Conservation (phyloP, 108 stramenopile genomes). For the Fragilaria radians region DNA sequence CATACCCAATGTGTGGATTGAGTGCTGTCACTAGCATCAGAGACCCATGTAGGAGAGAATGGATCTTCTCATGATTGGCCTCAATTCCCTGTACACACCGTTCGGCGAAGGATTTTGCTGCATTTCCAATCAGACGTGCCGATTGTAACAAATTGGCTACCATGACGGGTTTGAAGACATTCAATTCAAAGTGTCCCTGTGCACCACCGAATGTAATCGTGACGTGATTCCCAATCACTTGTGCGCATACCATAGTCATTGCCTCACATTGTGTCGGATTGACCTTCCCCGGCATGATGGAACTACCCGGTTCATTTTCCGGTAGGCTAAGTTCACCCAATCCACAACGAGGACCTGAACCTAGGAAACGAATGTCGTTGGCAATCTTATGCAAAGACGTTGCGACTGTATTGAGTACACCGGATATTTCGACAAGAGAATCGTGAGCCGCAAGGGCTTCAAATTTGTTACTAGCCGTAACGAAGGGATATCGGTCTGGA, state of each 20-base stretch:
- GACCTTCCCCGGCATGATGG: slow-evolving; percentile 99
- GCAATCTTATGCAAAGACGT: slow-evolving; percentile 94
- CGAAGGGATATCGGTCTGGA: slow-evolving; percentile 84
- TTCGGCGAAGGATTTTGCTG: slow-evolving; percentile 71
- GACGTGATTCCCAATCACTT: slow-evolving; percentile 98
- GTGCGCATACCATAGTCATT: slow-evolving; percentile 97
- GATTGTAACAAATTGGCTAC: slow-evolving; percentile 85
- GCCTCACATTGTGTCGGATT: slow-evolving; percentile 99
- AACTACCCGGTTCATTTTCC: slow-evolving; percentile 95
- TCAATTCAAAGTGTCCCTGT: slow-evolving; percentile 97
- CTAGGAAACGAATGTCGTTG: slow-evolving; percentile 93
- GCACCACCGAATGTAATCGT: slow-evolving; percentile 89
- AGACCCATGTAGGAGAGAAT: slow-evolving; percentile 77
- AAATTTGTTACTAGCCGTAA: slow-evolving; percentile 96
- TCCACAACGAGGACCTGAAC: slow-evolving; percentile 94
- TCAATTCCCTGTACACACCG: slow-evolving; percentile 87
- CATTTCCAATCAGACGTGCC: slow-evolving; percentile 91
- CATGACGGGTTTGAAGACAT: slow-evolving; percentile 99
- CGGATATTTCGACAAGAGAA: slow-evolving; percentile 89
- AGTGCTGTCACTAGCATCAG: slow-evolving; percentile 98
- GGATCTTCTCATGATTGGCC: slow-evolving; percentile 80
- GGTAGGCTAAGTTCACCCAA: slow-evolving; percentile 92
- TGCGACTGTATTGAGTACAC: slow-evolving; percentile 87
- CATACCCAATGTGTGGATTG: slow-evolving; percentile 98
- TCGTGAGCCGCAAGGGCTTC: slow-evolving; percentile 97